These are phyloP conservation scores for Erysiphe pulchra DNA, from an alignment of 2,329 filamentous ascomycete species.

Conservation along the genomic window DNA sequence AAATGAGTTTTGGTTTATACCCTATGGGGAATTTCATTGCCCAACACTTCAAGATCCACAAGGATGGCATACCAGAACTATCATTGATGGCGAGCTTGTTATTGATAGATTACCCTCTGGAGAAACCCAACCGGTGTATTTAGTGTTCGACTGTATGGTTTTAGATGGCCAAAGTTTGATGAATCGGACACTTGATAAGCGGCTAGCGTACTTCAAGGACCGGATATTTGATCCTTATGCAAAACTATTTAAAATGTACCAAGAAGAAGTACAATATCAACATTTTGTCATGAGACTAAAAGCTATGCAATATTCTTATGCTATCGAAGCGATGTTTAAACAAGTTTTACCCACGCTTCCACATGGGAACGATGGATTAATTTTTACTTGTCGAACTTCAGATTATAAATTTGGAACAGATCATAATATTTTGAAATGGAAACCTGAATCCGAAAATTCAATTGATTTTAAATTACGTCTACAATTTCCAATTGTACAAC, in stretches of 20 bases:
- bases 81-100: slow-evolving; percentile 85
- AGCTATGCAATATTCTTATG: slow-evolving; percentile 70
- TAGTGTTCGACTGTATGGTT: slow-evolving; percentile 82
- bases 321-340: slow-evolving; percentile 75
- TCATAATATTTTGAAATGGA: slow-evolving; percentile 90
- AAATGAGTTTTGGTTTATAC: slow-evolving; percentile 85
- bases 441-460: slow-evolving; percentile 82
- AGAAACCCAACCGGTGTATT: slow-evolving; percentile 45
- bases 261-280: slow-evolving; percentile 41
- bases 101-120: slow-evolving; percentile 52
- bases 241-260: slow-evolving; percentile 34
- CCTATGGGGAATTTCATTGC: slow-evolving; percentile 46
- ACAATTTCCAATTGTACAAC: slow-evolving; percentile 45
- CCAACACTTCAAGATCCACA: slow-evolving; percentile 39
- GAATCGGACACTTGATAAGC: slow-evolving; percentile 61
- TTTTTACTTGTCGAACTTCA: slow-evolving; percentile 84
- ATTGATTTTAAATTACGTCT: slow-evolving; percentile 72
- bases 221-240: slow-evolving; percentile 48
- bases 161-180: slow-evolving; percentile 55
- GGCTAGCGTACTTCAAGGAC: slow-evolving; percentile 64
- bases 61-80: slow-evolving; percentile 51
- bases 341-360: slow-evolving; percentile 59
- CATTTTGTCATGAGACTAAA: slow-evolving; percentile 74
- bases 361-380: slow-evolving; percentile 88
- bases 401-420: slow-evolving; percentile 81